Evolutionary conservation across 108 stramenopile species (phyloP), one percentile per base, ranked within the genome.

Genomic region (Nitzschia sp.): DNA sequence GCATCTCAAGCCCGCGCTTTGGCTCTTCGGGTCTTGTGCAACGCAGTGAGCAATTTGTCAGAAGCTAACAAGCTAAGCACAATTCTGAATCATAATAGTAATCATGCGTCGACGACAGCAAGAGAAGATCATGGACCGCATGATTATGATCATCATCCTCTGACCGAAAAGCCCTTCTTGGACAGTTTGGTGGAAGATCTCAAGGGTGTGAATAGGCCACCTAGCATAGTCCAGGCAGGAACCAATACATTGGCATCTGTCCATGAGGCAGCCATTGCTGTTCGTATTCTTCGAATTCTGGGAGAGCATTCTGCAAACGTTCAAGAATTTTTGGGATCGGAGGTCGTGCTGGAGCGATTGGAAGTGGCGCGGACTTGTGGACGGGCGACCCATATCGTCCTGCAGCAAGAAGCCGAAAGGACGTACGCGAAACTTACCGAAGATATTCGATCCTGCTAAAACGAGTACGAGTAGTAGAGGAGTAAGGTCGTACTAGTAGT

Each of bases 191-290:
- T 68, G 2, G 44, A 70, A 27, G 83, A 84, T 66, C 44, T 76
- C 8, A 38, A 61, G 50, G 83, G 83, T 8, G 75, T 71, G 30
- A 68, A 23, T 45, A 75, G 83, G 15, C 78, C 73, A 15, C 75
- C 79, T 4, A 50, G 81, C 63, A 11, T 80, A 50, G 55, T 56
- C 8, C 33, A 78, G 68, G 13, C 74, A 53, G 26, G 55, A 59
- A 33, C 53, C 15, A 35, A 34, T 6, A 34, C 45, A 29, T 23
- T 82, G 58, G 70, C 83, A 1, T 76, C 78, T 3, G 62, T 45
- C 5, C 83, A 84, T 52, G 83, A 84, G 53, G 69, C 83, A 0
- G 71, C 75, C 17, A 46, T 84, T 21, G 83, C 78, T 6, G 62
- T 76, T 22, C 63, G 68, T 9, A 79, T 76, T 66, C 34, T 84